Evolutionary conservation across 306 rosid species (phyloP).

Genomic region (Pterocarpus macrocarpus): DNA sequence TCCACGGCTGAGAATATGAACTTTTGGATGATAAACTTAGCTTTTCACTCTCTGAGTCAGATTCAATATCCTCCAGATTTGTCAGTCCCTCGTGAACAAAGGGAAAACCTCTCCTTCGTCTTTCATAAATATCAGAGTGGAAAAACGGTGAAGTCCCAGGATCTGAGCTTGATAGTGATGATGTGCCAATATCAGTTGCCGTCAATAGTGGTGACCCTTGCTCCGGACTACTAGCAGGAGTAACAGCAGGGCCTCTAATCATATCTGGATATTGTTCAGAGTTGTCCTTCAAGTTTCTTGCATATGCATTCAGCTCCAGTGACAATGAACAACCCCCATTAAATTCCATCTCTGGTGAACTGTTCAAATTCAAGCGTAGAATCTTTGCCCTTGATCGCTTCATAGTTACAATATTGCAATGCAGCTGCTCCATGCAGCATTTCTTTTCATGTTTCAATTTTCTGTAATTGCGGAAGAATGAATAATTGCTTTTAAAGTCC

Average conservation of each 20-base stretch:
- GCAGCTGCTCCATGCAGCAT: slow-evolving; percentile 83
- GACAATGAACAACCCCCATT: slow-evolving; percentile 48
- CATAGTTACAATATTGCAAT: slow-evolving; percentile 87
- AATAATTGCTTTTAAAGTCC: neutral
- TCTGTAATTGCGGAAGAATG: slow-evolving; percentile 56
- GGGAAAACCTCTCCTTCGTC: slow-evolving; percentile 57
- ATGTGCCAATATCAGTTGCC: slow-evolving; percentile 84
- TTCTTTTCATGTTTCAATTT: slow-evolving; percentile 79
- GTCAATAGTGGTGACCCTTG: slow-evolving; percentile 83
- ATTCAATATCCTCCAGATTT: slow-evolving; percentile 65
- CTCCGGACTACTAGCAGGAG: slow-evolving; percentile 86
- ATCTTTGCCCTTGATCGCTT: slow-evolving; percentile 73
- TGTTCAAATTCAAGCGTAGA: slow-evolving; percentile 78
- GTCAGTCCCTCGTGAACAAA: slow-evolving; percentile 53
- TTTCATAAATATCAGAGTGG: slow-evolving; percentile 58
- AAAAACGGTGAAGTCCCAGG: slow-evolving; percentile 73
- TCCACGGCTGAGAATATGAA: slow-evolving; percentile 80
- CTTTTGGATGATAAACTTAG: slow-evolving; percentile 62
- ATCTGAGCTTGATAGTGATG: slow-evolving; percentile 92
- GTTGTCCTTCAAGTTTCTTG: slow-evolving; percentile 56
- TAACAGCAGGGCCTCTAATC: slow-evolving; percentile 71
- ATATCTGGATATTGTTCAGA: slow-evolving; percentile 51
- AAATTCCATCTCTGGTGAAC: slow-evolving; percentile 55
- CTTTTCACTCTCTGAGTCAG: slow-evolving; percentile 73
- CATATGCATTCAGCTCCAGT: slow-evolving; percentile 47